Evolutionary conservation across 495 filamentous ascomycete genomes (phyloP), one percentile per base, ranked within the genome.

Genomic region (Chaetomium fimeti): DNA sequence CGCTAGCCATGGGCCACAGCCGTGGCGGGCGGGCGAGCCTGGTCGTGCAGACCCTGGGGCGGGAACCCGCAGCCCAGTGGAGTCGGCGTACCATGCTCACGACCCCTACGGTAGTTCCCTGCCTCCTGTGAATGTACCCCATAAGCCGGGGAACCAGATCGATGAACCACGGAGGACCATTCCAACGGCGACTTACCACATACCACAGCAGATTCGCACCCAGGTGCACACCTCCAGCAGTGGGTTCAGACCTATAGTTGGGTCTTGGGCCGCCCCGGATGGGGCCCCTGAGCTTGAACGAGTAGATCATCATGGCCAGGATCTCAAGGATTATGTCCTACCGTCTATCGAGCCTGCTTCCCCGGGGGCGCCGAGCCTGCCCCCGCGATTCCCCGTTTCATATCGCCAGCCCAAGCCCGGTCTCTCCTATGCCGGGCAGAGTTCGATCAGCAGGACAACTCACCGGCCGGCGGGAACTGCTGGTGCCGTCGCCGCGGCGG

Each of bases 321-420:
- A 70, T 57, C 69, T 75, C 1, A 74, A 76, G 62, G 78, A 81
- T 43, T 69, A 76, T 61, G 71, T 75, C 51, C 68, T 81, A 13
- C 71, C 65, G 55, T 81, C 78, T 18, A 77, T 81, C 60, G 78
- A 81, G 62, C 68, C 76, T 36, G 58, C 64, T 11, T 74, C 74
- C 62, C 75, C 71, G 20, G 64, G 68, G 57, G 24, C 20, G 28
- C 36, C 65, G n/a, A 61, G 25, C 7, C 66, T 66, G 18, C 61
- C 64, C 2, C 3, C 45, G 18, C 63, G 63, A 45, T 61, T 52
- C 20, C 61, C 54, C 18, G 48, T 29, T 22, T 54, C 65, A 18
- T 29, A 52, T 22, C 40, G 47, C 22, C 43, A 51, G 6, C 27
- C 32, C 7, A 63, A 67, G 32, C 38, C 36, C n/a, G 15, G 36